Evolutionary conservation across 2,329 filamentous ascomycete genomes (phyloP).

Genomic region (Sporothrix variecibatus): DNA sequence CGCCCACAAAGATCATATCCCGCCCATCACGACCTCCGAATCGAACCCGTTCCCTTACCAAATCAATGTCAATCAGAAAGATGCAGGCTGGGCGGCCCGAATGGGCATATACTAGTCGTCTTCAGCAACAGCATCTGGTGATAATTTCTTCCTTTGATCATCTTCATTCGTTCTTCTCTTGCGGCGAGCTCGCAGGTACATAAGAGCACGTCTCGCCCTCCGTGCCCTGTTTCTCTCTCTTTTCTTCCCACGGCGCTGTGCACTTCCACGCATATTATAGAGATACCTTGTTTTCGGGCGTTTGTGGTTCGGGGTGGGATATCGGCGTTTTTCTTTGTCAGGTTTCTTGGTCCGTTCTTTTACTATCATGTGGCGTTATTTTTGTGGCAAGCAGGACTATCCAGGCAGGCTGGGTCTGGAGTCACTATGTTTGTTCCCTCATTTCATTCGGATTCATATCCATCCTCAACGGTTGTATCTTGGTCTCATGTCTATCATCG

Average conservation of each 20-base stretch:
- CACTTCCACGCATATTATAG: neutral
- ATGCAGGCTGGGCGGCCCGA: conserved; percentile 68
- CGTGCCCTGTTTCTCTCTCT: neutral
- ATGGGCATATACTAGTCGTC: conserved; percentile 68
- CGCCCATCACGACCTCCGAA: conserved; percentile 89
- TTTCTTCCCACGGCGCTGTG: neutral
- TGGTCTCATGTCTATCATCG: neutral
- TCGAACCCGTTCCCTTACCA: conserved; percentile 94
- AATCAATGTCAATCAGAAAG: conserved; percentile 83
- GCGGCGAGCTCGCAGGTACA: neutral
- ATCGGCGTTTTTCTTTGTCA: neutral
- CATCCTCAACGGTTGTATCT: neutral
- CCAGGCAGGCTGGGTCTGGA: neutral
- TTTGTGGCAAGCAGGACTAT: neutral
- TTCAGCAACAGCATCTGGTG: neutral
- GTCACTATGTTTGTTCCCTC: neutral
- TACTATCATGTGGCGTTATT: neutral
- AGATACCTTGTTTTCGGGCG: conserved; percentile 25
- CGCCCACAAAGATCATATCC: conserved; percentile 90
- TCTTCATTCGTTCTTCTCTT: neutral
- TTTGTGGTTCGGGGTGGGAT: conserved; percentile 2
- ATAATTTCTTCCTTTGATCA: neutral
- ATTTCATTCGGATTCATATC: neutral
- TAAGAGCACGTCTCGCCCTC: conserved; percentile 5
- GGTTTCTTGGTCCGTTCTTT: neutral